A percentile compares a stretch with the other conserved stretches of the same genome.
phyloP scores from a whole-genome alignment of 306 rosid species.

The Quercus robur region DNA sequence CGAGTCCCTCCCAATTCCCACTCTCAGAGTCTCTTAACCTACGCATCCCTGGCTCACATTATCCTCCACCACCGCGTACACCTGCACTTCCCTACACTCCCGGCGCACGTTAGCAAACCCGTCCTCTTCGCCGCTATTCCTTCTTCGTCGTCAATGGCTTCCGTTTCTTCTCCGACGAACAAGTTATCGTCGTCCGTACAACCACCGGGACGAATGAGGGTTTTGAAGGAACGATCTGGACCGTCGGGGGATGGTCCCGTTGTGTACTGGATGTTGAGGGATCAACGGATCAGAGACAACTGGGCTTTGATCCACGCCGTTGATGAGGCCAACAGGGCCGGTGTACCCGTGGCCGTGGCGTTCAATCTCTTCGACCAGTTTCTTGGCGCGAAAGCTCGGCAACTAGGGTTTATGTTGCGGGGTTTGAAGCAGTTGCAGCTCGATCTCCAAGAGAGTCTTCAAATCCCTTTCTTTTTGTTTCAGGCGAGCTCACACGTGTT shows the following conservation, averaged over 20 bases:
- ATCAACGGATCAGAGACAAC: constrained; percentile 79
- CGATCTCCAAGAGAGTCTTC: constrained; percentile 44
- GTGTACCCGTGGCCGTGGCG: constrained; percentile 75
- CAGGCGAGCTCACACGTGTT: constrained; percentile 30
- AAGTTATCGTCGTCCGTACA: constrained; percentile 30
- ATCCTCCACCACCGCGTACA: neutral
- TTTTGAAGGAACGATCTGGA: constrained; percentile 42
- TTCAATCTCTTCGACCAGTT: constrained; percentile 82
- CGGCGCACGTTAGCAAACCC: constrained; percentile 21
- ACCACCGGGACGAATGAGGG: constrained; percentile 47
- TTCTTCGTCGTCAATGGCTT: constrained; percentile 33
- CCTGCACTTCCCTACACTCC: neutral
- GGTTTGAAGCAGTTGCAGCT: constrained; percentile 59
- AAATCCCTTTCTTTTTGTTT: constrained; percentile 73
- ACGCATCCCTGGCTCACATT: constrained; percentile 9
- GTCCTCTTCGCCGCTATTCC: neutral
- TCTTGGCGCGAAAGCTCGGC: constrained; percentile 85
- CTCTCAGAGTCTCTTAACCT: neutral
- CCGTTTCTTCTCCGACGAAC: constrained; percentile 9
- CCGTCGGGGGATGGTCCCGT: constrained; percentile 53
- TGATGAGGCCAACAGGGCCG: constrained; percentile 57
- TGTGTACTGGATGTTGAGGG: constrained; percentile 97
- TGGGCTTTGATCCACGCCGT: constrained; percentile 95
- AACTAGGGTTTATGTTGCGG: constrained; percentile 82
- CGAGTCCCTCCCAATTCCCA: neutral